Base-by-base conservation (phyloP, 163 green algal genomes). In the Scenedesmus sp. region DNA sequence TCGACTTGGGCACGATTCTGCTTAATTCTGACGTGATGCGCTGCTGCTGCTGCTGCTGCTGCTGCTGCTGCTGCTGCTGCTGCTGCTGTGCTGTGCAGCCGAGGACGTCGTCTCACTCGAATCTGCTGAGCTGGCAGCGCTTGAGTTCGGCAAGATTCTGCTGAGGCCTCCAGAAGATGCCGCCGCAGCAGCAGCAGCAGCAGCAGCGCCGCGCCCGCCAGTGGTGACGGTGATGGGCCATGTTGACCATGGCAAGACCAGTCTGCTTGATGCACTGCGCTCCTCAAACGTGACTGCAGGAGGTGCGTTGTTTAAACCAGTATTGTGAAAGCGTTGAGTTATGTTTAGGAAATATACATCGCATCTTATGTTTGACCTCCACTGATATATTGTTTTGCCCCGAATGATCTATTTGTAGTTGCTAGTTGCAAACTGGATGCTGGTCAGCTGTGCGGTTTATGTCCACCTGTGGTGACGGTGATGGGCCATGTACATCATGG, bases 401-500 rank as follows among this genome's bases (percentile, higher is more conserved):
- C 34, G 34, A 46, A 46, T 46, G 34, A 46, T 46, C 34, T 46
- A 46, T 46, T 46, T 46, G 34, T 46, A 46, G 34, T 46, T 46
- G 34, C 34, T 46, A 46, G 34, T 46, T 46, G 34, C 34, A 46
- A 46, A 46, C 34, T 46, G 34, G 34, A 46, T 46, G 34, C 34
- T 83, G 74, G 74, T 52, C 74, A 12, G 74, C 26, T 46, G 26
- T 83, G 74, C 74, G 9, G 74, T 10, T 83, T 16, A 56, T 92
- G 97, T 4, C 95, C 97, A 64, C 93, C 97, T 8, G 96, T 99
- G 4, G 94, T 99, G 18, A 98, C 97, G 12, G 96, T 99, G 57
- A 98, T 99, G 96, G 97, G 97, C 0, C 97, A 99, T 88, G 97
- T 99, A 26, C 97, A 99, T 92, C 97, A 99, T 91, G 97, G 97